These are phyloP conservation scores for Phytophthora litchii DNA, from an alignment of 352 stramenopile genomes.

Conservation along the genomic window DNA sequence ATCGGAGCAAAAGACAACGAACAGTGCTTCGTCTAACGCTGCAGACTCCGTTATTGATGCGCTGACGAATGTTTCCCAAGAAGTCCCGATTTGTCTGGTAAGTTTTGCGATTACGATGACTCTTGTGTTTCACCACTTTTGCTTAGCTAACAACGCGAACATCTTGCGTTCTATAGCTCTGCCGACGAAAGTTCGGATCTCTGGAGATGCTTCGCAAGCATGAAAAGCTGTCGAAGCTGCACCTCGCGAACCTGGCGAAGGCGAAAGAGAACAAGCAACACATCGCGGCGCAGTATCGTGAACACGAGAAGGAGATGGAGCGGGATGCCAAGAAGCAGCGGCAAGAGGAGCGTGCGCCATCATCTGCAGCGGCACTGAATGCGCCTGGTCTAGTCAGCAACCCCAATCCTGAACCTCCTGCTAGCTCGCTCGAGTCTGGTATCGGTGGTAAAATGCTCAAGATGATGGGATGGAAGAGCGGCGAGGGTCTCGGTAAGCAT, in stretches of 20 bases:
- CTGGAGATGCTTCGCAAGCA: constrained; percentile 80
- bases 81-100: constrained; percentile 85
- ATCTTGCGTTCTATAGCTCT: constrained; percentile 53
- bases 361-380: neutral
- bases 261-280: constrained; percentile 74
- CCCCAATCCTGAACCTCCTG: constrained; percentile 11
- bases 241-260: constrained; percentile 78
- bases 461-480: constrained; percentile 89
- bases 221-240: constrained; percentile 77
- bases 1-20: constrained; percentile 1
- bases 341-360: constrained; percentile 19
- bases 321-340: constrained; percentile 42
- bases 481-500: constrained; percentile 81
- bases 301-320: constrained; percentile 58
- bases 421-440: constrained; percentile 49
- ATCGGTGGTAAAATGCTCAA: constrained; percentile 89
- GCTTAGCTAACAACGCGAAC: constrained; percentile 1
- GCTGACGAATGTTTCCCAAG: constrained; percentile 48
- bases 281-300: constrained; percentile 61
- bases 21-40: constrained; percentile 3
- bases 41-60: constrained; percentile 38
- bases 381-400: constrained; percentile 1
- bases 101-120: constrained; percentile 4
- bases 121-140: neutral
- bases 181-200: constrained; percentile 80